These are phyloP conservation scores for Boletus speciosus DNA, from an alignment of 768 basidiomycete genomes.

Conservation along the genomic window DNA sequence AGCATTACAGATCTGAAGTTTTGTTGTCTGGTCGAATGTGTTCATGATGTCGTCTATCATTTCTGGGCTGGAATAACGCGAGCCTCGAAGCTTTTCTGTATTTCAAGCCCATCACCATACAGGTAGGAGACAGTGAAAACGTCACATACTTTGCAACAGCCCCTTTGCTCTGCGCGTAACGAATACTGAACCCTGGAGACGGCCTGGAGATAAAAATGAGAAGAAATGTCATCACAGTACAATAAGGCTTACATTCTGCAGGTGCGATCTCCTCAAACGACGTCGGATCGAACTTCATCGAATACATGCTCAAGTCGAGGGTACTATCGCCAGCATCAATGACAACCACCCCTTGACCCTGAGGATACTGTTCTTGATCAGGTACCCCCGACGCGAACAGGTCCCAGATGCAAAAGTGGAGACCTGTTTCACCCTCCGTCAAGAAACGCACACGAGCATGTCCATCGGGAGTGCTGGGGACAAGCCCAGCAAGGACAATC, in stretches of 20 bases:
- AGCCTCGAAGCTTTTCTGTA: conserved; percentile 26
- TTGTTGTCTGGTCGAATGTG: conserved; percentile 35
- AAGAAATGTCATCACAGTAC: background rate
- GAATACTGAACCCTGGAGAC: conserved; percentile 37
- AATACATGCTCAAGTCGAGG: conserved; percentile 39
- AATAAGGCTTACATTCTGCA: conserved; percentile 25
- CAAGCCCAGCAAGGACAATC: conserved; percentile 46
- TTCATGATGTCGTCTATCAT: conserved; percentile 32
- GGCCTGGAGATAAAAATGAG: conserved; percentile 24
- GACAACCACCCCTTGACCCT: conserved; percentile 37
- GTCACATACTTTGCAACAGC: conserved; percentile 31
- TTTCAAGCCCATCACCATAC: background rate
- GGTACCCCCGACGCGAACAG: conserved; percentile 9
- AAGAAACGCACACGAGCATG: conserved; percentile 47
- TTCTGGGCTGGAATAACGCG: conserved; percentile 26
- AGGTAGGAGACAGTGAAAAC: background rate
- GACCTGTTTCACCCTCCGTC: conserved; percentile 58
- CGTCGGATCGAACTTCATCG: conserved; percentile 32
- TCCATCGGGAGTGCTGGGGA: conserved; percentile 37
- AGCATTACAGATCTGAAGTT: conserved; percentile 35
- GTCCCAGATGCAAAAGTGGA: conserved; percentile 51
- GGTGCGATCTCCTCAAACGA: conserved; percentile 35
- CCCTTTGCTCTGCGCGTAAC: conserved; percentile 32
- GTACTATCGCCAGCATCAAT: conserved; percentile 49
- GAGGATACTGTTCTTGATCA: conserved; percentile 9